Evolutionary conservation across 306 rosid species (phyloP), one percentile per base, ranked within the genome.

Genomic region (Herpetospermum pedunculosum): DNA sequence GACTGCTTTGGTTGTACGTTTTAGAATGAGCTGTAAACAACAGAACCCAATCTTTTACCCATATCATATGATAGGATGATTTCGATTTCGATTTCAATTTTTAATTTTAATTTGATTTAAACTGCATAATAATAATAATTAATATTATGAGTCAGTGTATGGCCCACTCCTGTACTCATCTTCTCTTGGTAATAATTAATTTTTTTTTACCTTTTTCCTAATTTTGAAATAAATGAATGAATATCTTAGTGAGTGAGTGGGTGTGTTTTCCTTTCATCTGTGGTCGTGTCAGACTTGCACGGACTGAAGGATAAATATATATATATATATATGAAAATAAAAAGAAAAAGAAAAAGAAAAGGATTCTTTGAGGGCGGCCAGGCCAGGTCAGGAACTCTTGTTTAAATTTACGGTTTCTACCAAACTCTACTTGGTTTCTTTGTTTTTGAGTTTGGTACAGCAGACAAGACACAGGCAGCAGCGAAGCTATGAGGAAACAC

Each of bases 371-470:
- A 15, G 69, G 43, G 43, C 69, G 38, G 70, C 70, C 47, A 30
- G n/a, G n/a, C n/a, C n/a, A n/a, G n/a, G n/a, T n/a, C n/a, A n/a
- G n/a, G n/a, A n/a, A n/a, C n/a, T n/a, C n/a, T n/a, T 77, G 47
- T 58, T 35, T 30, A 3, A 76, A 80, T 80, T 87, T 87, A 87
- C 91, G 44, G 5, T 46, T 75, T 18, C 2, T 80, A 77, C 60
- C 62, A 25, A 55, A 11, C 62, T 65, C 58, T 41, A n/a, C 7
- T 14, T 12, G 0, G 14, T 14, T 30, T 18, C 43, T 60, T 44
- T 81, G 67, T 49, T 14, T 70, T 68, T 70, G 10, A 35, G 32
- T 54, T 68, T 53, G 11, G 52, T 47, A 5, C 59, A n/a, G n/a
- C n/a, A n/a, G n/a, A n/a, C n/a, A n/a, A n/a, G n/a, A n/a, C n/a